Conservation (phyloP, 495 filamentous ascomycete species). For the Aspergillus coremiiformis region DNA sequence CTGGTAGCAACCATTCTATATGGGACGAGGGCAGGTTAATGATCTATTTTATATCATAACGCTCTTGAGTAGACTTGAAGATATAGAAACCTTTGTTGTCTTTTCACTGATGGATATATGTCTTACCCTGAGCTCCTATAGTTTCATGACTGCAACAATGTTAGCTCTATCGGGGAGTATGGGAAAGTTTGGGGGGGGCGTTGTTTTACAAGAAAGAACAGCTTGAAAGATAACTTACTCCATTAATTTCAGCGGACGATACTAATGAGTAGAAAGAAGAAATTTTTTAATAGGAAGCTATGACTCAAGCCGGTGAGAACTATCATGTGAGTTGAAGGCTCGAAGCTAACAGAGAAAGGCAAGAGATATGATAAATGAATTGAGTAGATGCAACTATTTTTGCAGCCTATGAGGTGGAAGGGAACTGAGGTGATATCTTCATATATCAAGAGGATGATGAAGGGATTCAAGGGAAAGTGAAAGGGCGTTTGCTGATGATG, state of each 20-base stretch:
- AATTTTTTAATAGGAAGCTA: background rate
- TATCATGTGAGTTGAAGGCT: background rate
- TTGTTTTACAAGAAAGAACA: too few relatives aligned
- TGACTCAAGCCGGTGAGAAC: background rate
- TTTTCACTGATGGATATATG: background rate
- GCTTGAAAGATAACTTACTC: too few relatives aligned
- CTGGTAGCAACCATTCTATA: conserved; percentile 19
- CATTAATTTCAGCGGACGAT: too few relatives aligned
- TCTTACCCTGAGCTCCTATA: conserved; percentile 19
- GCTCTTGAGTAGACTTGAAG: too few relatives aligned
- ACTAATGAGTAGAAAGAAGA: background rate
- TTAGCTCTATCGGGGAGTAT: conserved; percentile 1
- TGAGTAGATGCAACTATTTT: too few relatives aligned
- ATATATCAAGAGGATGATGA: too few relatives aligned
- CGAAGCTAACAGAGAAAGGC: background rate
- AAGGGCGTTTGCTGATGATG: background rate
- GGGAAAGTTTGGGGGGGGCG: too few relatives aligned
- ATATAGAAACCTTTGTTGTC: too few relatives aligned
- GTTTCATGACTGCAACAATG: conserved; percentile 12
- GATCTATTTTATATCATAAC: too few relatives aligned
- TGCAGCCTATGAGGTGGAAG: too few relatives aligned
- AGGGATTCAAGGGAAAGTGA: background rate
- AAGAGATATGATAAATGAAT: background rate
- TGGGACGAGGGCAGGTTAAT: background rate
- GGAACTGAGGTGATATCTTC: too few relatives aligned